Base-by-base conservation (phyloP, 2,329 filamentous ascomycete species). In the Pezicula radicicola region DNA sequence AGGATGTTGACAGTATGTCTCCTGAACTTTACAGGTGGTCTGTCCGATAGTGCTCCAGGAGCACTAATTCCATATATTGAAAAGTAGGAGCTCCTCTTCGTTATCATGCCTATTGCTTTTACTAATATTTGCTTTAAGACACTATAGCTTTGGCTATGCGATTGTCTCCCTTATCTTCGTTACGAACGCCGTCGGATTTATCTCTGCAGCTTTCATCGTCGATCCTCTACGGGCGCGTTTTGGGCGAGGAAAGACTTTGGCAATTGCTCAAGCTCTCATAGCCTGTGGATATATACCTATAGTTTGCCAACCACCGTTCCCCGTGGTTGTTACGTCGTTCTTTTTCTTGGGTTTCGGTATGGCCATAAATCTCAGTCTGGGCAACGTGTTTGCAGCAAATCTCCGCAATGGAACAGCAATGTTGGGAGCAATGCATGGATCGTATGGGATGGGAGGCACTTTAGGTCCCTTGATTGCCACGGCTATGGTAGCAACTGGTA, bases 21-120 rank as follows among this genome's bases (percentile, higher is more conserved):
- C 41, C 79, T 85, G 55, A 86, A 81, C 53, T 78, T 94, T 55
- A 77, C 78, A 2, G 85, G 86, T 60, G 91, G 89, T 0, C 70
- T 94, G 53, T 89, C 83, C 59, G 91, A 95, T 68, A 81, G 84
- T 40, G 85, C 87, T 0, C 83, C 89, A 1, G 90, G 90, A 63
- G 88, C 89, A 10, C 65, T 94, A 52, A 88, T 95, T 59, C 89
- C 90, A 0, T 91, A 91, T 63, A 88, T 95, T 68, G 88, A 93
- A 66, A 75, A 72, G 67, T 81, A 65, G 60, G 71, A 60, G 2
- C 15, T 13, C 50, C 55, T 33, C 55, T 35, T 48, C 4, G 5
- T 21, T 19, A 16, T 30, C 13, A 39, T 33, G 27, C 13, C n/a
- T 33, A 33, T 9, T 21, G 19, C 15, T 53, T 50, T 28, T 12